Base-by-base conservation (phyloP, 768 basidiomycete species). In the Fibroporia radiculosa region DNA sequence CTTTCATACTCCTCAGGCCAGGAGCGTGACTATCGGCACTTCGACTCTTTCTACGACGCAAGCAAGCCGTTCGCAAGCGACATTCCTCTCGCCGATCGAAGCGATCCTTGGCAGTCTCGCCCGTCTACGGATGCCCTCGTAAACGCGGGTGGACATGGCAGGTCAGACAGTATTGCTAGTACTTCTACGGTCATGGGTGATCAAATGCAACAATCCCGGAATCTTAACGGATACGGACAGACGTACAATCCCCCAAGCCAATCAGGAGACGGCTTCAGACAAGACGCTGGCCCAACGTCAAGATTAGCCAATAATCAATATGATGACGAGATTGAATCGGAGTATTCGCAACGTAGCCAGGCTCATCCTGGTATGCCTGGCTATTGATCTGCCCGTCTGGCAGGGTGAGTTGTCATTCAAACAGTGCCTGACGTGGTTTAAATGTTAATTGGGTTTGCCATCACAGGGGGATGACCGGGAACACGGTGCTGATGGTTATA, bases 21-120 rank as follows among this genome's bases (percentile, higher is more conserved):
- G 62, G 79, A 78, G 24, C 70, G 68, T n/a, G 90, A 92, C 56
- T 88, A 91, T 59, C 75, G 75, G 50, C 80, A 84, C 56, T 93
- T 89, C 56, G 80, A 84, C 56, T 75, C 78, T 20, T 70, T 88
- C 45, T 80, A 80, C 58, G 81, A 82, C 51, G 63, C 77, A 3
- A 67, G 70, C 11, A 69, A 69, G 51, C 71, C 74, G 38, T 60
- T 78, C 45, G 74, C 70, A 25, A 66, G 66, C 50, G 79, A 85
- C 50, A 80, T 83, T 26, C 78, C 79, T 8, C 72, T 88, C 67
- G 72, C 70, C 49, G 70, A 75, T 51, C 79, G 82, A 43, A 69
- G 66, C 50, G 80, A 82, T 56, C 73, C 80, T n/a, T 89, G 84
- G 82, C 78, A 85, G 45, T 66, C 75, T 22, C 71, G 81, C 44